Conservation (phyloP, 2,329 filamentous ascomycete species). For the Fusarium buxicola region DNA sequence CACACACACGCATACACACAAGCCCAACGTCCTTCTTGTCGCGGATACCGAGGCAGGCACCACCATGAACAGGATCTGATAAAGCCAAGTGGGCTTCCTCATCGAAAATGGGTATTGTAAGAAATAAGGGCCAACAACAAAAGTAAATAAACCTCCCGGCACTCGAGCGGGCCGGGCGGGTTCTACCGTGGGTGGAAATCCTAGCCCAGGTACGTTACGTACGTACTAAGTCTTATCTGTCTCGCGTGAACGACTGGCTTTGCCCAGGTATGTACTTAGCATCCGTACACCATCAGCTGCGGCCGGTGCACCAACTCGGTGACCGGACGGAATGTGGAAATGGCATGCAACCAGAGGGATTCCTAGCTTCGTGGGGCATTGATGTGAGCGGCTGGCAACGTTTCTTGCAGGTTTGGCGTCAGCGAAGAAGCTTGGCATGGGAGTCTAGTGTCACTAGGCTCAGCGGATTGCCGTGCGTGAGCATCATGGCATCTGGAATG, state of each 20-base stretch:
- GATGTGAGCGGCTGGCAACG: constrained; percentile 7
- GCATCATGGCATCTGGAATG: background rate
- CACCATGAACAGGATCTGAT: no score
- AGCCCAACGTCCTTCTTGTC: background rate
- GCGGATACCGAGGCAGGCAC: constrained; percentile 1
- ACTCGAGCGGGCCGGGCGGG: constrained; percentile 18
- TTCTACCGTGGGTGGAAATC: background rate
- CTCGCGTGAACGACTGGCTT: constrained; percentile 5
- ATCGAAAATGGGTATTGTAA: no score
- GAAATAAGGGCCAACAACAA: no score
- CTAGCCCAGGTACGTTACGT: no score
- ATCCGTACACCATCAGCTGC: no score
- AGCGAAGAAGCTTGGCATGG: background rate
- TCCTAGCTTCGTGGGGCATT: constrained; percentile 2
- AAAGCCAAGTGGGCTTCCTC: no score
- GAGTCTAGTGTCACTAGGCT: background rate
- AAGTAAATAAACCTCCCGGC: background rate
- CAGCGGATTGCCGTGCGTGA: background rate
- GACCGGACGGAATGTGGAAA: background rate
- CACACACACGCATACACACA: background rate
- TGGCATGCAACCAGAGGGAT: constrained; percentile 1
- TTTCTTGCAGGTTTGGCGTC: constrained; percentile 7
- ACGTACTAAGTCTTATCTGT: no score
- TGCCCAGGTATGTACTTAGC: background rate
- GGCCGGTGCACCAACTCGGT: no score